phyloP scores from a whole-genome alignment of 208 protist genomes.

The Trypanosoma lewisi region DNA sequence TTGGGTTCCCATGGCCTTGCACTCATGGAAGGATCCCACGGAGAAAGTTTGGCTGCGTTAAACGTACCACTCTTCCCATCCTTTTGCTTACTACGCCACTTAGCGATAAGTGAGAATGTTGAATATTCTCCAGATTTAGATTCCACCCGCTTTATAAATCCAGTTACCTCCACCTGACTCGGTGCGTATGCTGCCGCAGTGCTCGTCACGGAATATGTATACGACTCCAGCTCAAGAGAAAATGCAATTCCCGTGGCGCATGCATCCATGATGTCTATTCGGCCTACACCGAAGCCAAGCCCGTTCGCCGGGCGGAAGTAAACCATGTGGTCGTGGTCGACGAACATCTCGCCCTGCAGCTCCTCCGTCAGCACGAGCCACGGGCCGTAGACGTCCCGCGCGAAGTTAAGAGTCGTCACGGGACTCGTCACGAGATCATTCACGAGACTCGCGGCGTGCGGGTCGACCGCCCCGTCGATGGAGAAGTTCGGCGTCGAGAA shows the following conservation, averaged over 20 bases:
- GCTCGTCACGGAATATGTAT: conserved; percentile 65
- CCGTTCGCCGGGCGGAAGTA: conserved; percentile 84
- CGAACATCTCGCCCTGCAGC: conserved; percentile 81
- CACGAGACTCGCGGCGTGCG: conserved; percentile 26
- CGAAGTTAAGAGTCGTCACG: conserved; percentile 57
- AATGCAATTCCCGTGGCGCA: conserved; percentile 56
- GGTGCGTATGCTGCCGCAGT: conserved; percentile 42
- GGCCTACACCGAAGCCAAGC: conserved; percentile 84
- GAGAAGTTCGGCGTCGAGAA: conserved; percentile 76
- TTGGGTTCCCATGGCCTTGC: conserved; percentile 54
- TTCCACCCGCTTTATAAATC: conserved; percentile 67
- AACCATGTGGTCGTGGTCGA: conserved; percentile 83
- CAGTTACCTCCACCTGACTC: conserved; percentile 46
- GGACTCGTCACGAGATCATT: conserved; percentile 57
- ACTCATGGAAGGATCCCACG: conserved; percentile 39
- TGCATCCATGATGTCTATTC: conserved; percentile 45
- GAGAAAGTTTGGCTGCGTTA: conserved; percentile 80
- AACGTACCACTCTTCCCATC: conserved; percentile 59
- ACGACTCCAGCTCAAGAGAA: conserved; percentile 65
- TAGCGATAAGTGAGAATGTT: conserved; percentile 76
- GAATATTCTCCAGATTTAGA: conserved; percentile 54
- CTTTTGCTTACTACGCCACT: conserved; percentile 37
- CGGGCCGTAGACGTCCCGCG: conserved; percentile 72
- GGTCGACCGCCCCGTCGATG: conserved; percentile 16
- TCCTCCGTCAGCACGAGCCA: conserved; percentile 89